phyloP scores from a whole-genome alignment of 257 asterid genomes.

The Nicotiana obtusifolia region DNA sequence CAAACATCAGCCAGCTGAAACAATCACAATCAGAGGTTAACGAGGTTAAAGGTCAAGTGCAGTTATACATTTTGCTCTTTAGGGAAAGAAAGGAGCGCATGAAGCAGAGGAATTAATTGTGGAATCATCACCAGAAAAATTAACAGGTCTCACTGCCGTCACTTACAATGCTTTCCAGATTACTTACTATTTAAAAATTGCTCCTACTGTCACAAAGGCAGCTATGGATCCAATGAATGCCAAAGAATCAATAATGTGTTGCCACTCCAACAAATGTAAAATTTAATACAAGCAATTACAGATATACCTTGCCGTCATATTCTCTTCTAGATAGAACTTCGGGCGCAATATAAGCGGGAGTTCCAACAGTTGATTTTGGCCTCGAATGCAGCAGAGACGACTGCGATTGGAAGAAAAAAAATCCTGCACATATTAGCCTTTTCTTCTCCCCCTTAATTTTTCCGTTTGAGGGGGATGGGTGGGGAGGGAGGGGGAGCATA shows the following conservation, averaged over 20 bases:
- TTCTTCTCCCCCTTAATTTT: too few species aligned
- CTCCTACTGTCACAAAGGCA: background rate
- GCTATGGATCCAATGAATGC: background rate
- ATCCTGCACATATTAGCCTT: background rate
- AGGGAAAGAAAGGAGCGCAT: background rate
- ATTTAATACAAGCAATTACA: background rate
- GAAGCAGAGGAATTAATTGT: background rate
- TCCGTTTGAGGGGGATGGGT: background rate
- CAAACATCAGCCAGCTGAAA: conserved; percentile 44
- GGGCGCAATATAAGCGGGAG: conserved; percentile 73
- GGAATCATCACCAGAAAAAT: background rate
- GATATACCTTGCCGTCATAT: conserved; percentile 64
- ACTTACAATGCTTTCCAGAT: background rate
- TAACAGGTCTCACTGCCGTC: background rate
- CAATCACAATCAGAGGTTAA: background rate
- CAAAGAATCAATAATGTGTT: background rate
- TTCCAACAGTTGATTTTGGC: conserved; percentile 76
- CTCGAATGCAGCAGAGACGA: conserved; percentile 38
- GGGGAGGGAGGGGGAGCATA: background rate
- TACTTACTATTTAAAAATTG: background rate
- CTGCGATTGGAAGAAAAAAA: conserved; percentile 7
- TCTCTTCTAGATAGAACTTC: conserved; percentile 70
- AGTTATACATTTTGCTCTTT: background rate
- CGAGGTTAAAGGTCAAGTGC: background rate
- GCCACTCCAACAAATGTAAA: background rate